Conservation (phyloP, 371 early-diverging fungal species). For the Mortierella sp. region DNA sequence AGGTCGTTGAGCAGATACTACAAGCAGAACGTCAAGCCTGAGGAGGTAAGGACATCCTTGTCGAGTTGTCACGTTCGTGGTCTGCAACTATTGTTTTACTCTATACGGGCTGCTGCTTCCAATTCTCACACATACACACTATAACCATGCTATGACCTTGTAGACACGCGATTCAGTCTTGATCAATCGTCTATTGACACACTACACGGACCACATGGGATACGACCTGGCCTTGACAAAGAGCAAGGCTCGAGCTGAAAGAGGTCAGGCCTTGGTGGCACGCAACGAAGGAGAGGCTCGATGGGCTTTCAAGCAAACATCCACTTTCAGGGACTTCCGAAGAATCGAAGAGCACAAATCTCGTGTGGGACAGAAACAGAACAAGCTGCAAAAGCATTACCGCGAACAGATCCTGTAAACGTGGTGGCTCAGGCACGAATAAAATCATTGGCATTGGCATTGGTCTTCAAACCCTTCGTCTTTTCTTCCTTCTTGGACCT, state of each 20-base stretch:
- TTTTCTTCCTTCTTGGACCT: too few relatives aligned
- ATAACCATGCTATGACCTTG: too few relatives aligned
- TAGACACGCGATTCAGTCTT: slow-evolving; percentile 66
- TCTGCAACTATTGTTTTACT: background rate
- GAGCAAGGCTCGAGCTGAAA: slow-evolving; percentile 48
- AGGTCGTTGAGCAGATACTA: slow-evolving; percentile 85
- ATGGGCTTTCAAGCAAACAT: slow-evolving; percentile 58
- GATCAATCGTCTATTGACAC: slow-evolving; percentile 66
- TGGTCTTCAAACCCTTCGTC: too few relatives aligned
- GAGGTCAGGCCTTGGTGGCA: slow-evolving; percentile 46
- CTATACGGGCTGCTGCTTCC: too few relatives aligned
- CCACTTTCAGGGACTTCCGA: slow-evolving; percentile 65
- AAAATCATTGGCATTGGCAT: too few relatives aligned
- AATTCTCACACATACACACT: too few relatives aligned
- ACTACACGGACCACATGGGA: slow-evolving; percentile 58
- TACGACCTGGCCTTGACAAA: slow-evolving; percentile 47
- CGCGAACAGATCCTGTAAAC: slow-evolving; percentile 75
- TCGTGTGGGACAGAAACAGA: slow-evolving; percentile 82
- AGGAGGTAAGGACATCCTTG: slow-evolving; percentile 56
- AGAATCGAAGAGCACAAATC: slow-evolving; percentile 74
- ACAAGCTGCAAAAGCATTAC: slow-evolving; percentile 88
- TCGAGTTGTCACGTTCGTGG: background rate
- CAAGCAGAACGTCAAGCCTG: slow-evolving; percentile 82
- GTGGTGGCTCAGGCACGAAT: too few relatives aligned
- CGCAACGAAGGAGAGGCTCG: slow-evolving; percentile 52